Evolutionary conservation across 148 eudicot genomes (phyloP).

Genomic region (Pharnaceum exiguum): DNA sequence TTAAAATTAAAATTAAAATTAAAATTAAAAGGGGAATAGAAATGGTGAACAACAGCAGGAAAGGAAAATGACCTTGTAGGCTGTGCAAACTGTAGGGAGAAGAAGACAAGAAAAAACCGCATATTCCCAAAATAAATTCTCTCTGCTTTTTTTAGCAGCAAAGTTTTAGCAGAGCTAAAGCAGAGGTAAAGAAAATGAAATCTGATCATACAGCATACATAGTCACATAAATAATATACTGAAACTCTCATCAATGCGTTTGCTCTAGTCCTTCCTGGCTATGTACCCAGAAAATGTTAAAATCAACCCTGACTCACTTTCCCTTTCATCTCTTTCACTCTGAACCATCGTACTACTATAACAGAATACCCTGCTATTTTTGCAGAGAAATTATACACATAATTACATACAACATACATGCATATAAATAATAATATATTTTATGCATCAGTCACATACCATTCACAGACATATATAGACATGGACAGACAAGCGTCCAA

Average conservation of each 20-base stretch:
- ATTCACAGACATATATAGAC: no score
- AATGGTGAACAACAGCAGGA: not conserved
- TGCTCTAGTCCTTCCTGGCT: no score
- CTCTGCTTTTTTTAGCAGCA: conserved; percentile 1
- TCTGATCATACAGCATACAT: no score
- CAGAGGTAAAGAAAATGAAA: not conserved
- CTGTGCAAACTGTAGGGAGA: no score
- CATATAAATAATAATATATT: no score
- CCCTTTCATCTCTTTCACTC: no score
- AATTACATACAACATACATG: no score
- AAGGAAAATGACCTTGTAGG: not conserved
- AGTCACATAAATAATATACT: no score
- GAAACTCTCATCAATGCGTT: no score
- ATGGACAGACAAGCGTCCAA: no score
- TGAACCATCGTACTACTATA: conserved; percentile 13
- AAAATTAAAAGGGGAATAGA: not conserved
- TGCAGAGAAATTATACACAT: not conserved
- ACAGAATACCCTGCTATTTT: not conserved
- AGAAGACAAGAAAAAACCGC: conserved; percentile 21
- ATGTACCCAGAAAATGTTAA: conserved; percentile 2
- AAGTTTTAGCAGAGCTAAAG: not conserved
- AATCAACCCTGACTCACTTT: conserved; percentile 10
- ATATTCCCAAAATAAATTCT: conserved; percentile 24
- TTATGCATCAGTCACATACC: no score
- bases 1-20: not conserved